phyloP scores from a whole-genome alignment of 208 protist genomes.

The Trypanosoma conorhini region DNA sequence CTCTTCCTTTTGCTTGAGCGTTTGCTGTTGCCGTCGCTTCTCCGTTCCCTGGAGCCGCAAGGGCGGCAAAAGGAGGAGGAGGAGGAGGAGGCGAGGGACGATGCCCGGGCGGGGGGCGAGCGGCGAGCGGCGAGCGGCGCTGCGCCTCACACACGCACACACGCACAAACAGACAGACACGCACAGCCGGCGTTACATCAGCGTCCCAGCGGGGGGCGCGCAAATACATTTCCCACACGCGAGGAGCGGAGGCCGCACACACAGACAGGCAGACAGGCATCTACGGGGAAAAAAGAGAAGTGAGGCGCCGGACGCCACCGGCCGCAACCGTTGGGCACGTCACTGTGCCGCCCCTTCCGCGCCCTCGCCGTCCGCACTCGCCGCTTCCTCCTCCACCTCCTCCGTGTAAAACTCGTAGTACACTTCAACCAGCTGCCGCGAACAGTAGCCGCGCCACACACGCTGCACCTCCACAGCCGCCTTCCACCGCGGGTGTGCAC shows the following conservation, averaged over 20 bases:
- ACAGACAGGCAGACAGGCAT: not conserved
- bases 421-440: slow-evolving; percentile 44
- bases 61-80: slow-evolving; percentile 18
- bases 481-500: slow-evolving; percentile 6
- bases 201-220: too few relatives aligned
- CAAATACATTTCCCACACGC: too few relatives aligned
- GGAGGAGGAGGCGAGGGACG: not conserved
- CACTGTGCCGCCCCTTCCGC: not conserved
- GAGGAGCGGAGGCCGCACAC: too few relatives aligned
- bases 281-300: not conserved
- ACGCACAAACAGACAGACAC: not conserved
- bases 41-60: not conserved
- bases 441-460: slow-evolving; percentile 54
- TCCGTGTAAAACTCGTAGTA: slow-evolving; percentile 52
- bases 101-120: too few relatives aligned
- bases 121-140: too few relatives aligned
- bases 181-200: too few relatives aligned
- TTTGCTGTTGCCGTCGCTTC: not conserved
- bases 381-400: slow-evolving; percentile 4
- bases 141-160: not conserved
- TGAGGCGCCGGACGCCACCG: not conserved
- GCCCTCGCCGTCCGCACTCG: not conserved
- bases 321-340: not conserved
- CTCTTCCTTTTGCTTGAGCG: not conserved
- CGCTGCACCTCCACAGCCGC: slow-evolving; percentile 48